Evolutionary conservation across 108 stramenopile genomes (phyloP).

Genomic region (Nannochloropsis granulata): DNA sequence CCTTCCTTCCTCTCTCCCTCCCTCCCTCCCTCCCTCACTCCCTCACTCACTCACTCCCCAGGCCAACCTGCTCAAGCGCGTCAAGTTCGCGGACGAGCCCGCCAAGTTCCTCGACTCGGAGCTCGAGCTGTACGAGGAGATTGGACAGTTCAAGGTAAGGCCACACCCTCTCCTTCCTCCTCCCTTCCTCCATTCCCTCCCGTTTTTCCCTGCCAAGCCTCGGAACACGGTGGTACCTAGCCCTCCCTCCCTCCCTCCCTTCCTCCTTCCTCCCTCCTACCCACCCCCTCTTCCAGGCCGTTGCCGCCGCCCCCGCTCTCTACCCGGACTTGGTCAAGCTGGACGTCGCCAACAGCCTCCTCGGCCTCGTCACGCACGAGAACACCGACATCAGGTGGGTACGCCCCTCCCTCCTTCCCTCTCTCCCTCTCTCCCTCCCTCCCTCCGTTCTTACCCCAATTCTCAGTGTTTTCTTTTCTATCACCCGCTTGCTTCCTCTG

Average conservation of each 20-base stretch:
- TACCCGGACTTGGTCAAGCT: slow-evolving; percentile 26
- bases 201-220: too few relatives aligned
- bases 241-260: too few relatives aligned
- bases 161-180: not conserved
- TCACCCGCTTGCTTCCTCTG: too few relatives aligned
- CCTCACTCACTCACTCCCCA: not conserved
- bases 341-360: slow-evolving; percentile 27
- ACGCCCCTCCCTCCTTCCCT: not conserved
- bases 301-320: slow-evolving; percentile 31
- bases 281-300: not conserved
- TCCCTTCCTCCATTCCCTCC: too few relatives aligned
- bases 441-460: too few relatives aligned
- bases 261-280: too few relatives aligned
- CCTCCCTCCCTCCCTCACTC: not conserved
- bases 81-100: slow-evolving; percentile 41
- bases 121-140: slow-evolving; percentile 37
- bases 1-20: not conserved
- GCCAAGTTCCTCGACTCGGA: slow-evolving; percentile 39
- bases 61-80: slow-evolving; percentile 5
- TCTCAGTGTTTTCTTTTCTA: too few relatives aligned
- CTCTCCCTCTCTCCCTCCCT: not conserved
- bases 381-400: slow-evolving; percentile 28
- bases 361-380: slow-evolving; percentile 39
- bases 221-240: too few relatives aligned
- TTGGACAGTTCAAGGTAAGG: not conserved